phyloP scores from a whole-genome alignment of 768 basidiomycete genomes.

The Termitomyces sp. region DNA sequence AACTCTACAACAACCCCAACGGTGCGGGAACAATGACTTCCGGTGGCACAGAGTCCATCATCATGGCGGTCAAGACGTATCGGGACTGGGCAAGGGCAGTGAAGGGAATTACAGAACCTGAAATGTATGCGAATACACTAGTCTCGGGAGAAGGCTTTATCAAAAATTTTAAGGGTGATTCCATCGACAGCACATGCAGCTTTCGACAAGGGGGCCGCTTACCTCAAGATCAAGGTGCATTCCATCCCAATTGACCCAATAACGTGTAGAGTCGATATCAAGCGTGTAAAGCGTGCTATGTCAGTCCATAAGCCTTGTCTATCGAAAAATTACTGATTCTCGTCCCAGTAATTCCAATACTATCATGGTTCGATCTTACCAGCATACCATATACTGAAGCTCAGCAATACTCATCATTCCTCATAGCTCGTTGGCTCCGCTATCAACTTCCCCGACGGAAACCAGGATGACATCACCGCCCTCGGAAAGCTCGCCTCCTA shows the following conservation, averaged over 20 bases:
- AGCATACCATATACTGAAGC: neutral
- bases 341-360: slow-evolving; percentile 76
- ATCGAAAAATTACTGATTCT: neutral
- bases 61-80: slow-evolving; percentile 94
- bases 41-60: slow-evolving; percentile 93
- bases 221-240: slow-evolving; percentile 88
- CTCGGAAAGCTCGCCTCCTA: slow-evolving; percentile 71
- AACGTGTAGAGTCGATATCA: slow-evolving; percentile 78
- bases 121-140: slow-evolving; percentile 62
- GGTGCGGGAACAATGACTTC: slow-evolving; percentile 93
- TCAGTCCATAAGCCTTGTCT: slow-evolving; percentile 33
- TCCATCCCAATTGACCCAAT: slow-evolving; percentile 74
- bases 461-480: slow-evolving; percentile 80
- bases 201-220: slow-evolving; percentile 89
- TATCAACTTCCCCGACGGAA: slow-evolving; percentile 82
- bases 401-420: slow-evolving; percentile 1
- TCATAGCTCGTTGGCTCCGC: slow-evolving; percentile 79
- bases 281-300: slow-evolving; percentile 83
- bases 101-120: slow-evolving; percentile 88
- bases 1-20: slow-evolving; percentile 78
- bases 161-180: slow-evolving; percentile 54
- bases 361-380: slow-evolving; percentile 57
- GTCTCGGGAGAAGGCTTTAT: neutral
- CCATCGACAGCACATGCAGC: slow-evolving; percentile 88
- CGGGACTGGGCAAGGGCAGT: slow-evolving; percentile 85